Percentiles rank a stretch among this genome's conserved stretches.
Evolutionary conservation across 441 rosid species (phyloP).

Genomic region (Erodium chrysanthum): DNA sequence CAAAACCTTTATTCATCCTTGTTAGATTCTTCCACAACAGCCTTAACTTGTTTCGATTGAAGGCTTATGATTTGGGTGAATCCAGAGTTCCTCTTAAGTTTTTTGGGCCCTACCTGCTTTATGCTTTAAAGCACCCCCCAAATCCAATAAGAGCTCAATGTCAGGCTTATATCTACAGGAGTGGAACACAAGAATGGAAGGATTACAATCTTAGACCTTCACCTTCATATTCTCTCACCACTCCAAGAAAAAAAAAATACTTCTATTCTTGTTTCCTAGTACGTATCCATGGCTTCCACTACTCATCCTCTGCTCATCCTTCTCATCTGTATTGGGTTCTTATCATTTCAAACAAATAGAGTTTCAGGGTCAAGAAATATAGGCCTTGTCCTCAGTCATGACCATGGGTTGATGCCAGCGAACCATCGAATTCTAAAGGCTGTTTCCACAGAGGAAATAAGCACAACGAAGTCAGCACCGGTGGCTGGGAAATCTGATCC

Average conservation of each 20-base stretch:
- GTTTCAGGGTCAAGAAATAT: slow-evolving; percentile 35
- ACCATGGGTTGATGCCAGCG: slow-evolving; percentile 19
- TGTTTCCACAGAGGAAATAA: slow-evolving; percentile 27
- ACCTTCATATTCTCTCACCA: slow-evolving; percentile 31
- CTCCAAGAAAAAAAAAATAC: slow-evolving; percentile 31
- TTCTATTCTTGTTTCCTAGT: slow-evolving; percentile 33
- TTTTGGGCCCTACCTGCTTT: slow-evolving; percentile 55
- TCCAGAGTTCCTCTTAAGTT: slow-evolving; percentile 33
- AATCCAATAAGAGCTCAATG: slow-evolving; percentile 50
- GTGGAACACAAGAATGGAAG: slow-evolving; percentile 34
- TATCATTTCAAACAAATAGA: slow-evolving; percentile 34
- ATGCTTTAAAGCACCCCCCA: slow-evolving; percentile 52
- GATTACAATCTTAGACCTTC: slow-evolving; percentile 29
- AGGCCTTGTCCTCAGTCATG: slow-evolving; percentile 28
- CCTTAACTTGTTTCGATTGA: slow-evolving; percentile 50
- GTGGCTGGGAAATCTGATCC: slow-evolving; percentile 33
- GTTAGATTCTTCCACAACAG: slow-evolving; percentile 69
- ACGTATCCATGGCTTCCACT: slow-evolving; percentile 39
- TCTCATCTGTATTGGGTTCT: slow-evolving; percentile 42
- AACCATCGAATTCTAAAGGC: slow-evolving; percentile 36
- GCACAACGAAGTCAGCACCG: slow-evolving; percentile 26
- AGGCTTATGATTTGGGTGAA: slow-evolving; percentile 56
- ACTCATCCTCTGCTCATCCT: slow-evolving; percentile 36
- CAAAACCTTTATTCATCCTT: slow-evolving; percentile 45
- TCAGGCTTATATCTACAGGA: slow-evolving; percentile 49